Base-by-base conservation (phyloP, 2,329 filamentous ascomycete species). In the Parastagonospora avenae region DNA sequence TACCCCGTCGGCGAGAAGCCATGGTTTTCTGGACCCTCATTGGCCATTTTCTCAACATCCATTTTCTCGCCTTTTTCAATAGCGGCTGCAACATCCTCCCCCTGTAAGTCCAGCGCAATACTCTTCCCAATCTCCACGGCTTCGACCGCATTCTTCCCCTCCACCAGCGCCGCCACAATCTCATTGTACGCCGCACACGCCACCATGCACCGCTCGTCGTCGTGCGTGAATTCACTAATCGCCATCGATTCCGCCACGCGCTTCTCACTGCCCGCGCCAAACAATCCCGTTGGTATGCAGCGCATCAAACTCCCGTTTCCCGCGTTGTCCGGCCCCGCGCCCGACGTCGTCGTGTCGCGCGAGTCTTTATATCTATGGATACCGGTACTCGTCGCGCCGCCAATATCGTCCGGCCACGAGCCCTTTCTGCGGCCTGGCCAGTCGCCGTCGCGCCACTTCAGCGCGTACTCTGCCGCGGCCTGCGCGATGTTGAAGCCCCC, bases 241-340 rank as follows among this genome's bases (percentile, higher is more conserved):
- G 46, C 58, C 39, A 57, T 54, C 1, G 46, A 54, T 29, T 68
- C 53, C 60, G 53, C 1, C 77, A 55, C 16, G 58, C 33, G 24
- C 50, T 62, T 1, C 64, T 57, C 2, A 42, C 66, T 0, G 11
- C 15, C 28, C 19, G 19, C 19, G 19, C 70, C 67, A 43, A 80
- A 79, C 11, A 80, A 57, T 0, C 65, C 78, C 0, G 77, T 80
- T 0, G 79, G 73, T 1, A 80, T 66, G 52, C 79, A 80, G 3
- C 79, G 70, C 79, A 80, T 80, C 52, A 81, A 57, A 31, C 74
- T 77, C 4, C 79, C 78, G 46, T 81, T 80, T 11, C 79, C 79
- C 0, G 76, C 74, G 6, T 57, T 59, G 2, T 73, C 76, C 2
- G 54, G 40, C 0, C 78, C 79, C 0, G 76, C 75, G 4, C 78